Conservation (phyloP, 2,329 filamentous ascomycete genomes). For the Chaetoscypha palmicola region DNA sequence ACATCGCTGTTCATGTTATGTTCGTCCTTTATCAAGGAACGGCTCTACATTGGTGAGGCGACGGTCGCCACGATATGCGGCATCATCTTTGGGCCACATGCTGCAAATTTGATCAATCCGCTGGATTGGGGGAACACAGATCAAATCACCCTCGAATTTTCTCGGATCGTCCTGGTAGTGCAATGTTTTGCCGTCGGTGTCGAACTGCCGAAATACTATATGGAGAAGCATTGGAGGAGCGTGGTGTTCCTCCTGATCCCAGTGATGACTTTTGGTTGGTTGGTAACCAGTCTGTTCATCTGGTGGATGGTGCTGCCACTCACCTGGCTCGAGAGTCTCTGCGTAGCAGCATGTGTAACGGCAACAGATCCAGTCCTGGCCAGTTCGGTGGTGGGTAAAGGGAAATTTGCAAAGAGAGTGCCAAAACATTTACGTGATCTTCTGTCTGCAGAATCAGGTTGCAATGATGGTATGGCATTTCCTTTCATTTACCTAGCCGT, state of each 20-base stretch:
- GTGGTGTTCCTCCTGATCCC: constrained; percentile 82
- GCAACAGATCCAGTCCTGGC: constrained; percentile 95
- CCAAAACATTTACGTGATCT: constrained; percentile 96
- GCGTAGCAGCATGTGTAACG: constrained; percentile 86
- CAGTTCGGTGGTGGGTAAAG: constrained; percentile 96
- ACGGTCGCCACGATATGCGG: constrained; percentile 86
- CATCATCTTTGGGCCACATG: constrained; percentile 83
- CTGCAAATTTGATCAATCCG: constrained; percentile 72
- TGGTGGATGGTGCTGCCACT: constrained; percentile 81
- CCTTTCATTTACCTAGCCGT: constrained; percentile 91
- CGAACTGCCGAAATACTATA: constrained; percentile 87
- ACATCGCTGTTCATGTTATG: constrained; percentile 98
- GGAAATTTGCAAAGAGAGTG: constrained; percentile 95
- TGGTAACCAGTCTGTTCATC: constrained; percentile 85
- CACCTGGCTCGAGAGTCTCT: constrained; percentile 83
- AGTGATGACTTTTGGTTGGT: constrained; percentile 96
- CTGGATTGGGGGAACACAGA: constrained; percentile 73
- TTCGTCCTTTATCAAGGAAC: constrained; percentile 96
- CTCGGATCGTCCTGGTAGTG: constrained; percentile 80
- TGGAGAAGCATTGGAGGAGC: constrained; percentile 96
- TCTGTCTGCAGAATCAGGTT: constrained; percentile 92
- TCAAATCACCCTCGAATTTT: constrained; percentile 83
- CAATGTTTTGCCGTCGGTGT: constrained; percentile 91
- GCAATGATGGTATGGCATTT: constrained; percentile 99
- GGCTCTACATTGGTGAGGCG: constrained; percentile 96